Conservation (phyloP, 352 stramenopile genomes). For the Globisporangium nagaii region DNA sequence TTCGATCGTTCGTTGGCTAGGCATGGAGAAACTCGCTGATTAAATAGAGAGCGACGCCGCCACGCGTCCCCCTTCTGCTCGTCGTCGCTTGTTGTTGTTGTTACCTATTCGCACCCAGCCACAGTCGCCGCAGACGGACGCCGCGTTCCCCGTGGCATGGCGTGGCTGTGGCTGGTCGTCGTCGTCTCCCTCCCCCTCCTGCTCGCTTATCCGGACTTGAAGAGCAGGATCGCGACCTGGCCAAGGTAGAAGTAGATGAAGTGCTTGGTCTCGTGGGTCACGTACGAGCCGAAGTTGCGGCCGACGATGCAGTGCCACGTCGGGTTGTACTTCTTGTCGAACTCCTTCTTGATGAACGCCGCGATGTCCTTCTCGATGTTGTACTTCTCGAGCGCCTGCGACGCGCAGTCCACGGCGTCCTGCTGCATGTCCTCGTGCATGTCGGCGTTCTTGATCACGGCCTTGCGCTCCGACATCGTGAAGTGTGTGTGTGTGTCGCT, state of each 20-base stretch:
- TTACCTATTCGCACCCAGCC: too few species aligned
- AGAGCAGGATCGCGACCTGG: slow-evolving; percentile 90
- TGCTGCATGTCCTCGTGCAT: slow-evolving; percentile 99
- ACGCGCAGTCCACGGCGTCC: slow-evolving; percentile 97
- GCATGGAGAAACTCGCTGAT: slow-evolving; percentile 5
- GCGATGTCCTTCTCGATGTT: slow-evolving; percentile 98
- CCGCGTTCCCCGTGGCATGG: too few species aligned
- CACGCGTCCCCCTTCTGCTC: too few species aligned
- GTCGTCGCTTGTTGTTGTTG: too few species aligned
- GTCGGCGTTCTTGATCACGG: slow-evolving; percentile 99
- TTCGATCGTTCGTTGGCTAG: too few species aligned
- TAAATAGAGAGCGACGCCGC: too few species aligned
- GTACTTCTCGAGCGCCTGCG: slow-evolving; percentile 98
- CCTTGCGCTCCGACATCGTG: slow-evolving; percentile 92
- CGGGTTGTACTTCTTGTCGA: slow-evolving; percentile 92
- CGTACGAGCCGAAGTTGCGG: slow-evolving; percentile 92
- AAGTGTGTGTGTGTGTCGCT: neutral
- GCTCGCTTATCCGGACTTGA: slow-evolving; percentile 85
- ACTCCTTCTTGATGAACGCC: slow-evolving; percentile 91
- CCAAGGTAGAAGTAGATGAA: slow-evolving; percentile 97
- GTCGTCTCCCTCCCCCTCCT: neutral
- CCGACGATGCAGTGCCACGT: slow-evolving; percentile 95
- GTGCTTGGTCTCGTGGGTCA: slow-evolving; percentile 92
- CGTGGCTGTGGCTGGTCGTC: too few species aligned
- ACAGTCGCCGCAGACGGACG: too few species aligned